Evolutionary conservation across 78 protist species (phyloP).

Genomic region (Salpingoeca rosetta): DNA sequence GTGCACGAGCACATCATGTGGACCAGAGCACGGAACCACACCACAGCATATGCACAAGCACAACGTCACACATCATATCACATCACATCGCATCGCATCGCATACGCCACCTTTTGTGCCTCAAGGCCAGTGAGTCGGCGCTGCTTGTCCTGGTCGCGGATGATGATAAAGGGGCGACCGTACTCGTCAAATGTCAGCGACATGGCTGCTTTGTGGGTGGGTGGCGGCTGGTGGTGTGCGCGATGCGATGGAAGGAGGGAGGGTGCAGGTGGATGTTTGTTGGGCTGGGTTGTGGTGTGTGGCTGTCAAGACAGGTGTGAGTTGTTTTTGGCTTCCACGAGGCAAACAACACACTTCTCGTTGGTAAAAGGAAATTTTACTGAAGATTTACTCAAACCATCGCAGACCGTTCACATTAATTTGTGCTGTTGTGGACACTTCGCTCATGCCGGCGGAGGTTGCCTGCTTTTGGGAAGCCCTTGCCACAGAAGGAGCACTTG

Average conservation of each 20-base stretch:
- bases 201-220: background rate
- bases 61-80: too few species aligned
- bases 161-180: constrained; percentile 92
- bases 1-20: too few species aligned
- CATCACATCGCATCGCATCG: background rate
- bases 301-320: background rate
- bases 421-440: too few species aligned
- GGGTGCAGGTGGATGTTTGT: background rate
- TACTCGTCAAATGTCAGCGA: constrained; percentile 85
- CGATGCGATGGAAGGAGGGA: background rate
- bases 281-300: background rate
- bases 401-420: too few species aligned
- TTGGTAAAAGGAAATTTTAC: background rate
- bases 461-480: too few species aligned
- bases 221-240: background rate
- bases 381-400: background rate
- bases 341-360: background rate
- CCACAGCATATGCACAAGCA: too few species aligned
- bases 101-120: constrained; percentile 77
- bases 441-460: too few species aligned
- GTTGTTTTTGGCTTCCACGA: background rate
- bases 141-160: constrained; percentile 82
- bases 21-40: too few species aligned
- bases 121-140: constrained; percentile 83
- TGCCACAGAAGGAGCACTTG: too few species aligned